Conservation (phyloP, 768 basidiomycete genomes). For the Trametes cingulata region DNA sequence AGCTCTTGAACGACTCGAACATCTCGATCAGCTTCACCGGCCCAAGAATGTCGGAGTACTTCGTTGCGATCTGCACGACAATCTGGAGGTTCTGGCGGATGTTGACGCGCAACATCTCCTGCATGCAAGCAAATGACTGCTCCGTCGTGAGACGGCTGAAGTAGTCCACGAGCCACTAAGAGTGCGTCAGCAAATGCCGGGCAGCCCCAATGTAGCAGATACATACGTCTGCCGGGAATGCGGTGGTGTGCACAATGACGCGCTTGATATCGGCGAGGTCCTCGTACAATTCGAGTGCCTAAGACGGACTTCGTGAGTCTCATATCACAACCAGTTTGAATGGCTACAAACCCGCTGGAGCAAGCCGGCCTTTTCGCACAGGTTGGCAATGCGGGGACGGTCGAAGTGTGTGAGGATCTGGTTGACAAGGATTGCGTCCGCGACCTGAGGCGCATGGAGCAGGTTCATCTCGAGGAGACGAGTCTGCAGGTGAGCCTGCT, state of each 20-base stretch:
- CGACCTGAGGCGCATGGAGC: constrained; percentile 95
- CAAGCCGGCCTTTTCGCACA: constrained; percentile 97
- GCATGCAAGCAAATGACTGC: constrained; percentile 92
- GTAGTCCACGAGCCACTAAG: constrained; percentile 93
- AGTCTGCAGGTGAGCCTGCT: constrained; percentile 95
- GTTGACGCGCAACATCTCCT: constrained; percentile 96
- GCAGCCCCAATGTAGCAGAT: not conserved
- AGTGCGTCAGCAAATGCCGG: constrained; percentile 2
- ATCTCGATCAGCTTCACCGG: constrained; percentile 98
- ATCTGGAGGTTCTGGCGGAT: constrained; percentile 97
- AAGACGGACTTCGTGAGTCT: constrained; percentile 18
- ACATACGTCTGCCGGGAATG: constrained; percentile 80
- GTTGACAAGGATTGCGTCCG: constrained; percentile 97
- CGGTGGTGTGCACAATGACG: constrained; percentile 88
- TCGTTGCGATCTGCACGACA: constrained; percentile 96
- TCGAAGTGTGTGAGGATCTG: constrained; percentile 99
- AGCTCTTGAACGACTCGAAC: constrained; percentile 97
- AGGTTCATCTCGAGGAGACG: constrained; percentile 98
- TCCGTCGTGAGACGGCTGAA: constrained; percentile 97
- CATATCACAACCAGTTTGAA: not conserved
- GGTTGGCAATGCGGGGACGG: constrained; percentile 92
- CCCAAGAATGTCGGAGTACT: constrained; percentile 97
- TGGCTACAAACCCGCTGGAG: constrained; percentile 73
- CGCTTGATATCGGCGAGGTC: constrained; percentile 99
- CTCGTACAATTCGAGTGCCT: constrained; percentile 98